Evolutionary conservation across 257 asterid genomes (phyloP).

Genomic region (Nicotiana otophora): DNA sequence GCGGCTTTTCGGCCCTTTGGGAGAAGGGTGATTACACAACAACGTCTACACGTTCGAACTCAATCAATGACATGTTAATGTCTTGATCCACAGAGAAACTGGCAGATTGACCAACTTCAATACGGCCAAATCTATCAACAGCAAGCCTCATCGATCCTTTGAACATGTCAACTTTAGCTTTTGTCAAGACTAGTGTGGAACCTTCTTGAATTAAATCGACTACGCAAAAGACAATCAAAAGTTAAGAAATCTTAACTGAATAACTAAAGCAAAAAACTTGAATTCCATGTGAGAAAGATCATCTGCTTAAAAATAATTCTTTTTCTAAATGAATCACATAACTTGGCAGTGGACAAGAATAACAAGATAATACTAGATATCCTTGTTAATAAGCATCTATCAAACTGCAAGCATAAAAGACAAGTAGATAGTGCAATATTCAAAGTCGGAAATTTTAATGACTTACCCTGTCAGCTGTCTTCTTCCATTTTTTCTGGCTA

Average conservation of each 20-base stretch:
- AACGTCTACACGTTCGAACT: constrained; percentile 65
- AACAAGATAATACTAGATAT: not conserved
- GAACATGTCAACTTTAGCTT: constrained; percentile 73
- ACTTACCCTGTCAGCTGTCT: not conserved
- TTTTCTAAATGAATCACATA: not conserved
- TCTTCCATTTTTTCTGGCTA: not conserved
- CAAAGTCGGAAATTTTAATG: not conserved
- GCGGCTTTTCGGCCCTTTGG: not conserved
- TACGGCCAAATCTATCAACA: constrained; percentile 60
- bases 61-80: constrained; percentile 64
- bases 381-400: not conserved
- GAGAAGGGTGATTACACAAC: constrained; percentile 32
- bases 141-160: constrained; percentile 86
- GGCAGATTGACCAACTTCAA: constrained; percentile 50
- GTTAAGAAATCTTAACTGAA: not conserved
- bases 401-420: not conserved
- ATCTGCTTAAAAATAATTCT: not conserved
- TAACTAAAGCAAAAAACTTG: not conserved
- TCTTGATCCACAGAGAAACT: constrained; percentile 49
- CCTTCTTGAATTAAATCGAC: constrained; percentile 73
- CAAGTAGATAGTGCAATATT: not conserved
- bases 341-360: not conserved
- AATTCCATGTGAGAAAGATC: not conserved
- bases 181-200: constrained; percentile 47
- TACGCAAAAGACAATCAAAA: constrained; percentile 12